Evolutionary conservation across 352 stramenopile genomes (phyloP).

Genomic region (Phytophthora kernoviae): DNA sequence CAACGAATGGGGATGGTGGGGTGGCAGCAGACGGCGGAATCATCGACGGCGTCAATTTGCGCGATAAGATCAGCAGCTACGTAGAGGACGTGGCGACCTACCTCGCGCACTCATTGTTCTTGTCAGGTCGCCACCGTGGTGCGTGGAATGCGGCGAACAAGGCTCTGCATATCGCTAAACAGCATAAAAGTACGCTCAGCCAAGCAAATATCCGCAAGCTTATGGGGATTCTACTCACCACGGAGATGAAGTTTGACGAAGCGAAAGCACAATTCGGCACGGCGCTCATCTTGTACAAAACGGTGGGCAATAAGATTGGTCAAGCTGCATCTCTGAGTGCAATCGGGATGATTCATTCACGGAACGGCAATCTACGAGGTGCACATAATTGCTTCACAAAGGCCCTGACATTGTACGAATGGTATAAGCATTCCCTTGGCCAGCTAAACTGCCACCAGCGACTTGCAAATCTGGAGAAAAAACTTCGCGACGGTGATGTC

Average conservation of each 20-base stretch:
- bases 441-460: conserved; percentile 85
- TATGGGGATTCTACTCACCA: conserved; percentile 81
- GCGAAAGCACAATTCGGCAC: conserved; percentile 82
- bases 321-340: conserved; percentile 76
- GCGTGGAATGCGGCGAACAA: conserved; percentile 79
- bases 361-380: conserved; percentile 75
- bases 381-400: conserved; percentile 85
- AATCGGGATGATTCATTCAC: conserved; percentile 83
- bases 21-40: conserved; percentile 5
- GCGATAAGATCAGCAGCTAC: conserved; percentile 58
- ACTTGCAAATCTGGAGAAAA: conserved; percentile 85
- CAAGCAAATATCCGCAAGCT: conserved; percentile 81
- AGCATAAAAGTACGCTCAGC: conserved; percentile 66
- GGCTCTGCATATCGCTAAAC: conserved; percentile 74
- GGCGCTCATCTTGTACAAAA: conserved; percentile 78
- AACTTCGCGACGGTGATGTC: conserved; percentile 73
- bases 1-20: neutral
- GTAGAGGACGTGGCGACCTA: conserved; percentile 76
- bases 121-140: conserved; percentile 72
- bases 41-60: conserved; percentile 21
- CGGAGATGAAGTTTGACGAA: conserved; percentile 83
- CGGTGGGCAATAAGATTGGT: conserved; percentile 73
- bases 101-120: conserved; percentile 74
- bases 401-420: conserved; percentile 80
- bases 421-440: conserved; percentile 79